Evolutionary conservation across 2,329 filamentous ascomycete species (phyloP).

Genomic region (Chalaropsis thielavioides): DNA sequence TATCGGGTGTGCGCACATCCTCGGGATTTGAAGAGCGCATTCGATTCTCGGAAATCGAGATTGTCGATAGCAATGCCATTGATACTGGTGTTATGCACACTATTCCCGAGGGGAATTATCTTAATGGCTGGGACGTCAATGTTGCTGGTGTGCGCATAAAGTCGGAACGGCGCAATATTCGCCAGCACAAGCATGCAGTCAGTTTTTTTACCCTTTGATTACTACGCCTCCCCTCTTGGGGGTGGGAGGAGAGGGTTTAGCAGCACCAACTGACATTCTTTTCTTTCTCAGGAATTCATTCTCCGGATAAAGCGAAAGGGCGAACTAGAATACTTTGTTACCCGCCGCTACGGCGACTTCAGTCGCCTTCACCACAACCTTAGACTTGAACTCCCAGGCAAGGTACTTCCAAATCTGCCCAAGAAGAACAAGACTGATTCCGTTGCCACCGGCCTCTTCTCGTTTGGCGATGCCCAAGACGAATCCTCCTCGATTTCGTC

Average conservation of each 20-base stretch:
- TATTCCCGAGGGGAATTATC: conserved; percentile 75
- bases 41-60: conserved; percentile 89
- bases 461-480: conserved; percentile 47
- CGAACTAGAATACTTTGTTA: conserved; percentile 55
- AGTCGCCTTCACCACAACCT: conserved; percentile 62
- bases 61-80: conserved; percentile 84
- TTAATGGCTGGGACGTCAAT: conserved; percentile 96
- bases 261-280: neutral
- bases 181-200: conserved; percentile 83
- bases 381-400: conserved; percentile 75
- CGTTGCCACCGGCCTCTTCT: conserved; percentile 44
- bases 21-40: conserved; percentile 97
- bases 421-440: conserved; percentile 80
- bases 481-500: conserved; percentile 73
- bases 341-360: conserved; percentile 81
- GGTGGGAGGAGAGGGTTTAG: no score
- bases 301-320: conserved; percentile 69
- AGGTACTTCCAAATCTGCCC: conserved; percentile 71
- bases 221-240: neutral
- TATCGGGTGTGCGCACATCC: conserved; percentile 86
- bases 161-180: conserved; percentile 68
- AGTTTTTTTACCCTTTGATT: conserved; percentile 26
- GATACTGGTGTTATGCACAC: conserved; percentile 79
- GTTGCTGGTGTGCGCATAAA: conserved; percentile 75
- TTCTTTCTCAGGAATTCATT: conserved; percentile 59